Conservation (phyloP, 305 asterid species). For the Petunia hybrid region DNA sequence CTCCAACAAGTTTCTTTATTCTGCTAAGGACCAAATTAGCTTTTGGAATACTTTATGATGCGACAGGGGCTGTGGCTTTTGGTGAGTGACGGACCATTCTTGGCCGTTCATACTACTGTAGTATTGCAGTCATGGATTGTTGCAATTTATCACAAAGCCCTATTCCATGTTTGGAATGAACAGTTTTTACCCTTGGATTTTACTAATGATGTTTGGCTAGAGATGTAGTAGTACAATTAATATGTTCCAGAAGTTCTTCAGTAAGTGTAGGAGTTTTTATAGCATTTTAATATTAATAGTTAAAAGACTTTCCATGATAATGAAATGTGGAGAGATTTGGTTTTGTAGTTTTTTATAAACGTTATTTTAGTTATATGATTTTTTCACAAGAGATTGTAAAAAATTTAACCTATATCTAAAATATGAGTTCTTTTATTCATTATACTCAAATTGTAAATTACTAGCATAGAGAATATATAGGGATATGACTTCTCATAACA, state of each 20-base stretch:
- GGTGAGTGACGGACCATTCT: not conserved
- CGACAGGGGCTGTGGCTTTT: not conserved
- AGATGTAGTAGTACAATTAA: not conserved
- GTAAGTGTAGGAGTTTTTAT: not conserved
- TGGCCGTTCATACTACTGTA: not conserved
- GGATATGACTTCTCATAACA: not conserved
- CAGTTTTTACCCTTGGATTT: not conserved
- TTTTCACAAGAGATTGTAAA: no score
- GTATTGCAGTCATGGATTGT: not conserved
- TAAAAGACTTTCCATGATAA: not conserved
- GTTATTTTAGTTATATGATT: no score
- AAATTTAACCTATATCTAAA: no score
- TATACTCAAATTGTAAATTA: no score
- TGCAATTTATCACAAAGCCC: not conserved
- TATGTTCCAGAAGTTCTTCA: not conserved
- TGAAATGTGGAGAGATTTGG: not conserved
- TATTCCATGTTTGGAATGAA: not conserved
- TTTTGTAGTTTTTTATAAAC: no score
- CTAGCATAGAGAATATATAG: no score
- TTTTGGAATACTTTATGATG: slow-evolving; percentile 28
- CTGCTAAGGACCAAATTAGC: slow-evolving; percentile 32
- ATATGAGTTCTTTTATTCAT: no score
- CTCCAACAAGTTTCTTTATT: slow-evolving; percentile 40
- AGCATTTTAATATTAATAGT: not conserved
- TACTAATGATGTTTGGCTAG: not conserved